These are phyloP conservation scores for Drosera capensis DNA, from an alignment of 148 eudicot genomes.

Conservation along the genomic window DNA sequence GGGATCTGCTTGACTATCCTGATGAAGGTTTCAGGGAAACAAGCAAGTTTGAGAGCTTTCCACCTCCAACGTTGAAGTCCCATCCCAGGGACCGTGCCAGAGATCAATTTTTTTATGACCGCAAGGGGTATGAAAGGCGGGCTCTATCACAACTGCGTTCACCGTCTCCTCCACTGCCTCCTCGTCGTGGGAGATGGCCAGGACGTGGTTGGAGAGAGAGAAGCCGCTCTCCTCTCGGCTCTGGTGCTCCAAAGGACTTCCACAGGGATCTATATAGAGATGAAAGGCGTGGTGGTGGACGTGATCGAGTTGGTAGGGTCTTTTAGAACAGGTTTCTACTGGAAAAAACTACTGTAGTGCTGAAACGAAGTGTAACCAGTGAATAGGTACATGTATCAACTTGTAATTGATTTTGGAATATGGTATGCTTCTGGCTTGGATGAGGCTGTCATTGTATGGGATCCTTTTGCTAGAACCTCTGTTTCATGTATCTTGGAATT, in stretches of 20 bases:
- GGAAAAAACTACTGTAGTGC: no score
- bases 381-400: no score
- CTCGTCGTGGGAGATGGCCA: constrained; percentile 35
- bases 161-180: constrained; percentile 19
- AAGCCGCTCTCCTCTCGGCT: constrained; percentile 65
- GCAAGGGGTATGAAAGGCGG: constrained; percentile 67
- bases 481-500: no score
- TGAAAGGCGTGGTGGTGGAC: constrained; percentile 50
- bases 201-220: constrained; percentile 55
- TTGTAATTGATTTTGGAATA: no score
- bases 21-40: constrained; percentile 60
- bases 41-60: constrained; percentile 47
- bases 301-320: constrained; percentile 31
- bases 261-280: constrained; percentile 50
- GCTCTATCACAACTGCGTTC: constrained; percentile 36
- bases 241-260: constrained; percentile 42
- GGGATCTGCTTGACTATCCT: constrained; percentile 52
- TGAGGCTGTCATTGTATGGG: no score
- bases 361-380: no score
- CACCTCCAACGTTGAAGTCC: constrained; percentile 39
- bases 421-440: no score
- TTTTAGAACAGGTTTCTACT: no score
- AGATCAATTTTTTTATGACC: constrained; percentile 34
- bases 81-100: constrained; percentile 56
- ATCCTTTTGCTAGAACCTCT: no score